These are phyloP conservation scores for Helotiales sp. DNA, from an alignment of 2,329 filamentous ascomycete genomes.

Conservation along the genomic window DNA sequence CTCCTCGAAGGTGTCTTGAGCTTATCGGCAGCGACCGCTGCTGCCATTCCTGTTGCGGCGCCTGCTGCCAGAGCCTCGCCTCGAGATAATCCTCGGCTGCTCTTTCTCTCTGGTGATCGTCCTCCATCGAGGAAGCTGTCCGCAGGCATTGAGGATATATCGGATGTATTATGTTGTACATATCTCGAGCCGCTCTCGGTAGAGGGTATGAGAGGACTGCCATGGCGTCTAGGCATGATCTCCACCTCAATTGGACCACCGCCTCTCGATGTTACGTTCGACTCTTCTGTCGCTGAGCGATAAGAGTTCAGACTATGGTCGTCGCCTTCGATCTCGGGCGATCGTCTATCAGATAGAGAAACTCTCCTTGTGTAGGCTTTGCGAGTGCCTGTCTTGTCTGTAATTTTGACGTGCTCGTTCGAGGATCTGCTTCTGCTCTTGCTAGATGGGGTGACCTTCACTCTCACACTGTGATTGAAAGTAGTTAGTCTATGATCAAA, in stretches of 20 bases:
- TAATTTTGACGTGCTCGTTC: conserved; percentile 83
- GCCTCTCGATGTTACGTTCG: conserved; percentile 66
- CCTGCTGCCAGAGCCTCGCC: conserved; percentile 31
- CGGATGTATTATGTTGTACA: conserved; percentile 68
- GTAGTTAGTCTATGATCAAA: neutral
- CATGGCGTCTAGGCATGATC: conserved; percentile 64
- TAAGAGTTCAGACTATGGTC: conserved; percentile 70
- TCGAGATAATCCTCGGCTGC: conserved; percentile 33
- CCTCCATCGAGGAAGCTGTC: conserved; percentile 65
- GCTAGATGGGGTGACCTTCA: conserved; percentile 68
- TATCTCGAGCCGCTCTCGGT: conserved; percentile 61
- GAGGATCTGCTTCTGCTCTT: conserved; percentile 43
- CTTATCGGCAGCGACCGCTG: conserved; percentile 41
- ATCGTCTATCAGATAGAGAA: conserved; percentile 54
- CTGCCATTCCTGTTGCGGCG: conserved; percentile 42
- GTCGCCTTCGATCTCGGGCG: conserved; percentile 54
- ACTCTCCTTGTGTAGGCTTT: conserved; percentile 71
- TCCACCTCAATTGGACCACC: conserved; percentile 83
- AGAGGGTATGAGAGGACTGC: conserved; percentile 65
- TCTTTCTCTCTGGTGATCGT: conserved; percentile 32
- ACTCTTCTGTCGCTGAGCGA: conserved; percentile 77
- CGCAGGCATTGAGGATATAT: conserved; percentile 82
- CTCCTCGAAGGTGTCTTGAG: conserved; percentile 59
- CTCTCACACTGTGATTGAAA: conserved; percentile 51
- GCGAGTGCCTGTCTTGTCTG: conserved; percentile 72